phyloP scores from a whole-genome alignment of 805 yeast species.

The Nakazawaea anatomiae region DNA sequence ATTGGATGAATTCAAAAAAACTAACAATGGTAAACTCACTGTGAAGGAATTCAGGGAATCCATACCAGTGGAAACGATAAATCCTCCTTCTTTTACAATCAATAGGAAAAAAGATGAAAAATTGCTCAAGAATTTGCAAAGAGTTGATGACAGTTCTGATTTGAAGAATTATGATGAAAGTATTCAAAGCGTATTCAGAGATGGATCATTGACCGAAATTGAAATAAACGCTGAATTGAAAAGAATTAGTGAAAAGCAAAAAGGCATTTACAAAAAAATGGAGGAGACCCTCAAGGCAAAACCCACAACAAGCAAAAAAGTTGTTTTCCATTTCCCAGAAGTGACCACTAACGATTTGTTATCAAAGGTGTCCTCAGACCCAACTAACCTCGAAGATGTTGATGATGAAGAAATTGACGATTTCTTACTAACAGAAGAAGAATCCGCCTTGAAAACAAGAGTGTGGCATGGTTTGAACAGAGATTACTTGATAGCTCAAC shows the following conservation, averaged over 20 bases:
- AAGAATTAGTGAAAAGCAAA: slow-evolving; percentile 22
- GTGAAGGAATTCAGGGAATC: slow-evolving; percentile 67
- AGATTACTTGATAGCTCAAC: slow-evolving; percentile 81
- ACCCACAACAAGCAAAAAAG: slow-evolving; percentile 7
- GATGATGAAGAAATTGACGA: slow-evolving; percentile 76
- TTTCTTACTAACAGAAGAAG: slow-evolving; percentile 61
- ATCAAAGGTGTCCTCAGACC: slow-evolving; percentile 49
- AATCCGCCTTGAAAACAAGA: slow-evolving; percentile 66
- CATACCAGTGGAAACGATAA: slow-evolving; percentile 35
- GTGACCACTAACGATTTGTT: slow-evolving; percentile 43
- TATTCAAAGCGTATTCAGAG: slow-evolving; percentile 35
- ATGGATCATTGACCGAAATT: slow-evolving; percentile 36
- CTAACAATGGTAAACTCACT: slow-evolving; percentile 68
- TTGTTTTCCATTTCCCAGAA: slow-evolving; percentile 2
- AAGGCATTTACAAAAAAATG: slow-evolving; percentile 4
- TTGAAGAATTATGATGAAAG: slow-evolving; percentile 16
- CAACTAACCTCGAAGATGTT: slow-evolving; percentile 62
- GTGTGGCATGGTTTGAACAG: slow-evolving; percentile 89
- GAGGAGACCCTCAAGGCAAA: slow-evolving; percentile 9
- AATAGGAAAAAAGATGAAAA: slow-evolving; percentile 47
- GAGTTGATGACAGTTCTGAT: slow-evolving; percentile 14
- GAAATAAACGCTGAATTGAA: slow-evolving; percentile 32
- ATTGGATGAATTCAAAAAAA: slow-evolving; percentile 77
- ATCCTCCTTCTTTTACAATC: slow-evolving; percentile 79
- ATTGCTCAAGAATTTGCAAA: slow-evolving; percentile 29